A percentile compares a stretch with the other conserved stretches of the same genome.
phyloP scores from a whole-genome alignment of 345 rosid genomes.

The Acer saccharum region DNA sequence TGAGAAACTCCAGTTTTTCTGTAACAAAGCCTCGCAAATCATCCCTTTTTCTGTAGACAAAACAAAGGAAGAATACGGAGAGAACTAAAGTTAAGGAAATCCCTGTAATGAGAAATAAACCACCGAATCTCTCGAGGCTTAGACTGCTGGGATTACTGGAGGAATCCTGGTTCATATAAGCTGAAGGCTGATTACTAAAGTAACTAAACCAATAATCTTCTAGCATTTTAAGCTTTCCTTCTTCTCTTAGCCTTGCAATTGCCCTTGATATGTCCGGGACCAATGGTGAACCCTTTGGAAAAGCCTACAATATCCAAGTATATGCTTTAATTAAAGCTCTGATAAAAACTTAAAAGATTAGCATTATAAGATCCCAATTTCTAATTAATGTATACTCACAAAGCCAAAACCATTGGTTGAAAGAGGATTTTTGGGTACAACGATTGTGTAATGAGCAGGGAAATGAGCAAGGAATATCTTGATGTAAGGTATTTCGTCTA shows the following conservation, averaged over 20 bases:
- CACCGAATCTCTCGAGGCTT: conserved; percentile 18
- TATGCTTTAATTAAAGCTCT: neutral
- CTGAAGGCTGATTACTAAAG: neutral
- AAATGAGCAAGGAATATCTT: neutral
- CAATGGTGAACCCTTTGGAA: conserved; percentile 11
- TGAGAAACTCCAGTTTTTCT: no score
- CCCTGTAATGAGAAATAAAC: conserved; percentile 35
- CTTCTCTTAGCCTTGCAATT: conserved; percentile 4
- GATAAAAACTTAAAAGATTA: no score
- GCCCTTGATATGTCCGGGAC: neutral
- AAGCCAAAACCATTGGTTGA: conserved; percentile 3
- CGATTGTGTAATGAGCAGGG: neutral
- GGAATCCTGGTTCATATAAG: neutral
- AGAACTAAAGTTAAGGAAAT: conserved; percentile 22
- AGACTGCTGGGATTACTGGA: neutral
- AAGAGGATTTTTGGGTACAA: neutral
- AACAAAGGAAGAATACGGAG: neutral
- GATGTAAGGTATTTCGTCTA: neutral
- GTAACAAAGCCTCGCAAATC: no score
- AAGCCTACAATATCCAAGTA: neutral
- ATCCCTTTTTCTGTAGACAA: conserved; percentile 11
- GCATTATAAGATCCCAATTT: no score
- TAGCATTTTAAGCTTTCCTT: neutral
- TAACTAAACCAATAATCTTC: neutral
- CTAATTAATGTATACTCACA: neutral